These are phyloP conservation scores for Trichosanthes cucumerina DNA, from an alignment of 306 rosid genomes.

Conservation along the genomic window DNA sequence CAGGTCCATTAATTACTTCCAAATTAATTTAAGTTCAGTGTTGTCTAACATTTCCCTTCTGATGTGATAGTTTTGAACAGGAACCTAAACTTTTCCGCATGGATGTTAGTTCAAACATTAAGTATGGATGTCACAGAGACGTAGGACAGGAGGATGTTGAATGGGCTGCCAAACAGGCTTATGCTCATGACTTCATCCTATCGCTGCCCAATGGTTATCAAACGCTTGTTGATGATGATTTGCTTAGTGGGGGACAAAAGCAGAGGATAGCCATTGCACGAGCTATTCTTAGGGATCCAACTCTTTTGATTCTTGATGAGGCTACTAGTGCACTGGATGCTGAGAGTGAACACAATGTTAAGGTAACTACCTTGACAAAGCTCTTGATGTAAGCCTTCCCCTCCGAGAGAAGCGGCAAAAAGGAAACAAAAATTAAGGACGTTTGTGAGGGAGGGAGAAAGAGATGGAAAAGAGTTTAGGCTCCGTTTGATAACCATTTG, in stretches of 20 bases:
- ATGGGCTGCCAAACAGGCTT: constrained; percentile 97
- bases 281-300: constrained; percentile 89
- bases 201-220: constrained; percentile 76
- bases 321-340: constrained; percentile 98
- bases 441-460: neutral
- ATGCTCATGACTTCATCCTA: constrained; percentile 77
- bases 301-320: constrained; percentile 86
- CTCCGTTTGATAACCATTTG: too few relatives aligned
- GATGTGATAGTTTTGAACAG: constrained; percentile 28
- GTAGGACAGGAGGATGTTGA: constrained; percentile 60
- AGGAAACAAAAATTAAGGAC: neutral
- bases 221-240: constrained; percentile 84
- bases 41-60: constrained; percentile 8
- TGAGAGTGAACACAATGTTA: constrained; percentile 86
- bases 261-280: constrained; percentile 94
- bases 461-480: neutral
- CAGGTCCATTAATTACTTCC: constrained; percentile 48
- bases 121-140: constrained; percentile 69
- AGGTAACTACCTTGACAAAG: constrained; percentile 35
- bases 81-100: constrained; percentile 85
- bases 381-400: constrained; percentile 2
- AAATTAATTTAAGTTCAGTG: constrained; percentile 7
- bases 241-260: constrained; percentile 95
- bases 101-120: constrained; percentile 82
- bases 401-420: neutral